These are phyloP conservation scores for Auriculariales sp. DNA, from an alignment of 768 basidiomycete genomes.

Conservation along the genomic window DNA sequence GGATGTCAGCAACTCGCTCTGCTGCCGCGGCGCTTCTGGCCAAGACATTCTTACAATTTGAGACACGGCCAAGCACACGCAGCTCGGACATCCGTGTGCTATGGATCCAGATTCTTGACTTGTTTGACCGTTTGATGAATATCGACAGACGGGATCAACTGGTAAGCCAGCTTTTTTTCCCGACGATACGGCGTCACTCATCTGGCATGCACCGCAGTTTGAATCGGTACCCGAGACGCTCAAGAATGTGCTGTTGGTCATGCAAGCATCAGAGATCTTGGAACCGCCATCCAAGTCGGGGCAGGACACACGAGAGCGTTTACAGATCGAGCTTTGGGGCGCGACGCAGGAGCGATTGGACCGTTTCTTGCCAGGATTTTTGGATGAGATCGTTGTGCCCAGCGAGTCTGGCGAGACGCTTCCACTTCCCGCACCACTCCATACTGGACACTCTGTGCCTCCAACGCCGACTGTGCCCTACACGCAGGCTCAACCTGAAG, in stretches of 20 bases:
- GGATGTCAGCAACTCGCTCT: constrained; percentile 83
- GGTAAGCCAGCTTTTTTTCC: constrained; percentile 31
- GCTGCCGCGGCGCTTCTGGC: constrained; percentile 81
- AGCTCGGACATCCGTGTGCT: constrained; percentile 53
- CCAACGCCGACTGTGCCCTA: background rate
- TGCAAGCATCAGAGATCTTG: constrained; percentile 80
- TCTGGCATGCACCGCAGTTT: constrained; percentile 33
- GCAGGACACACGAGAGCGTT: constrained; percentile 37
- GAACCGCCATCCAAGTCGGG: constrained; percentile 39
- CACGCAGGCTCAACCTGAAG: too few species aligned
- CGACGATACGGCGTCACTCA: background rate
- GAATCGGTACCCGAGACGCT: constrained; percentile 94
- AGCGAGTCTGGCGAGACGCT: background rate
- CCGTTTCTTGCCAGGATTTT: constrained; percentile 82
- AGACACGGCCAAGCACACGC: constrained; percentile 50
- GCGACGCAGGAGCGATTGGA: constrained; percentile 79
- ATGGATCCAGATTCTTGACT: constrained; percentile 83
- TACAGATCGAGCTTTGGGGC: constrained; percentile 64
- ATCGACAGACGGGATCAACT: constrained; percentile 74
- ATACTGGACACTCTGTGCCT: too few species aligned
- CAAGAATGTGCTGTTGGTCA: constrained; percentile 91
- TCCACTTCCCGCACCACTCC: background rate
- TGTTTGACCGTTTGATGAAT: constrained; percentile 80
- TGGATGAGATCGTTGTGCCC: constrained; percentile 43
- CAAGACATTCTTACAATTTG: constrained; percentile 91